Evolutionary conservation across 768 basidiomycete species (phyloP), one percentile per base, ranked within the genome.

Genomic region (Leccinum disarticulatum): DNA sequence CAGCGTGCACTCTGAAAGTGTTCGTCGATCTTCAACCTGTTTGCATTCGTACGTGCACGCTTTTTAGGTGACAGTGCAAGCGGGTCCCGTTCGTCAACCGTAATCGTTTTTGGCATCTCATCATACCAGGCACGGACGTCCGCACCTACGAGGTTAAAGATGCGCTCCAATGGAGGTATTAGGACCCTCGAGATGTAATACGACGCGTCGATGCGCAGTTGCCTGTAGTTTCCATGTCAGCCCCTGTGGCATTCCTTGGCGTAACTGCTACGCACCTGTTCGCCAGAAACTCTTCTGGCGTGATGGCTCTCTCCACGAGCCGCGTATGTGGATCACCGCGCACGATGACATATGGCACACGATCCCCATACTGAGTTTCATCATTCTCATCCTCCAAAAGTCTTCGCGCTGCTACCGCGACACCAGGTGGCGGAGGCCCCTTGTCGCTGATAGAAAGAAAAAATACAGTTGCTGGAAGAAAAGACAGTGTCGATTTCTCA

Each of bases 281-380:
- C 7, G 80, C 76, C 60, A 91, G 70, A 62, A 93, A 72, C 66
- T 87, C 88, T 63, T 86, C 77, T 0, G 93, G 93, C n/a, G 83
- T 79, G 38, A 88, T 74, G 1, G 91, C 91, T 50, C 88, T 78
- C 61, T 95, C 88, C 13, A 90, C 87, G 4, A 96, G 80, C 56
- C 87, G 80, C 3, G 79, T 73, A 4, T 83, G 83, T 6, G 84
- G 82, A 17, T 83, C 79, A 5, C 91, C 87, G 48, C 83, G 79
- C 15, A 80, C 77, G 52, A 99, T 92, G 52, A 98, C 83, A 69
- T 98, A 98, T 1, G 94, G 93, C 1, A 98, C 84, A 30, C 96
- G 86, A 66, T 99, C 95, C 17, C 91, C 93, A 68, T 98, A 97
- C 65, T 95, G 93, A 1, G 90, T 81, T 69, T 97, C 95, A 54